Evolutionary conservation across 1,139 yeast species (phyloP), one percentile per base, ranked within the genome.

Genomic region (Suhomyces chickasaworum): DNA sequence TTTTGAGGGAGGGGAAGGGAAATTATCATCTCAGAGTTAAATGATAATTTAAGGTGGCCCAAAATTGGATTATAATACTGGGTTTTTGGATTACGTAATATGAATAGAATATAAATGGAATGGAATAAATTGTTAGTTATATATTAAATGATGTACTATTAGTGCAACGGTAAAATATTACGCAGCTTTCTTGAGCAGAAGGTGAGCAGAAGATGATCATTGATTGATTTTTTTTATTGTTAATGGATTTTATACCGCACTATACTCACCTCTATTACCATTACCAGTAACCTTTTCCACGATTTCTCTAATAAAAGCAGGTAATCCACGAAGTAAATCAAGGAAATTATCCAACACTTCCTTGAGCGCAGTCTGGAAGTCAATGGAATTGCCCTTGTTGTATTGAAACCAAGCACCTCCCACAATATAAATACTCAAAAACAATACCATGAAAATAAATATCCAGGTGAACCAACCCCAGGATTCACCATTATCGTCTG

Each of bases 391-490:
- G 27, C 81, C 79, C 55, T 75, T 77, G 53, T 73, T 75, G 54
- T 75, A 75, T 57, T 80, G 89, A 60, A 86, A 77, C 86, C 95
- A 89, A 0, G 96, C 91, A 15, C 88, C 86, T 17, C 86, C 88
- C 47, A 86, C 77, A 33, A 89, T 80, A 61, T 88, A 89, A 44
- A 80, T 80, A 46, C 91, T 81, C 55, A 87, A 75, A 50, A 81
- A 80, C 38, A 90, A 67, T 10, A 88, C 83, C 55, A 84, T 71
- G 57, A 86, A 79, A 56, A 86, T 76, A 56, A 86, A 76, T 6
- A 85, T 66, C 89, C 90, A 85, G 2, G 89, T 81, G 59, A 86
- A 84, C 84, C 89, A 84, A 39, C 86, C 89, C 88, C 86, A 82
- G 30, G 82, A 81, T 58, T 71, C 77, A 27, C 77, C 77, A 41